A percentile compares a stretch with the other conserved stretches of the same genome.
Conservation (phyloP, 345 rosid genomes). For the Populus tremula region DNA sequence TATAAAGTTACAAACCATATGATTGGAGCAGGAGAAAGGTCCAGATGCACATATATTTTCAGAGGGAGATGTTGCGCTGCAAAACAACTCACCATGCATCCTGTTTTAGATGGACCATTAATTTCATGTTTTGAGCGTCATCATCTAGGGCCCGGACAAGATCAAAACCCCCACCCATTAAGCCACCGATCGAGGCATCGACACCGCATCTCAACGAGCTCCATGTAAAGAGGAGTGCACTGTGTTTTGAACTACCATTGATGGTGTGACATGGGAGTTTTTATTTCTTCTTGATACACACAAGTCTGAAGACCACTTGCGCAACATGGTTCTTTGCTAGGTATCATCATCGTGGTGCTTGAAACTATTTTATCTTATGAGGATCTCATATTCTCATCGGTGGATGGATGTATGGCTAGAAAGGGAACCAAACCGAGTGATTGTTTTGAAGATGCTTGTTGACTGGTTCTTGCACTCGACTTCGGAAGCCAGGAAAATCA, state of each 20-base stretch:
- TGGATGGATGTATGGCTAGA: neutral
- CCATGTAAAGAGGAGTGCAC: neutral
- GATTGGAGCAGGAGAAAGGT: slow-evolving; percentile 13
- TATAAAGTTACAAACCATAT: slow-evolving; percentile 9
- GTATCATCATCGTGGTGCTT: slow-evolving; percentile 27
- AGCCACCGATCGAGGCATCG: neutral
- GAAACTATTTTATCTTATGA: neutral
- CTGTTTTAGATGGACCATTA: neutral
- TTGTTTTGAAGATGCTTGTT: neutral
- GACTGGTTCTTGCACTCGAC: neutral
- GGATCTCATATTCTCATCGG: neutral
- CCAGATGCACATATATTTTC: neutral
- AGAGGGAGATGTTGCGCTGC: neutral
- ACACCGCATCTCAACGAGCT: neutral
- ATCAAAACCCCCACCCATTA: neutral
- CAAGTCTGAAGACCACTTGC: slow-evolving; percentile 6
- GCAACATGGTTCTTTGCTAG: slow-evolving; percentile 24
- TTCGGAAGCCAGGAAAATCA: neutral
- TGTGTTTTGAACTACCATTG: neutral
- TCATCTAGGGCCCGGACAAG: neutral
- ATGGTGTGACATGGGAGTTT: neutral
- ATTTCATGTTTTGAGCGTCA: neutral
- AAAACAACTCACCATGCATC: neutral
- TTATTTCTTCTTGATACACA: neutral
- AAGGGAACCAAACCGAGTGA: neutral